Conservation (phyloP, 768 basidiomycete genomes). For the Termitomyces eurrhizus region DNA sequence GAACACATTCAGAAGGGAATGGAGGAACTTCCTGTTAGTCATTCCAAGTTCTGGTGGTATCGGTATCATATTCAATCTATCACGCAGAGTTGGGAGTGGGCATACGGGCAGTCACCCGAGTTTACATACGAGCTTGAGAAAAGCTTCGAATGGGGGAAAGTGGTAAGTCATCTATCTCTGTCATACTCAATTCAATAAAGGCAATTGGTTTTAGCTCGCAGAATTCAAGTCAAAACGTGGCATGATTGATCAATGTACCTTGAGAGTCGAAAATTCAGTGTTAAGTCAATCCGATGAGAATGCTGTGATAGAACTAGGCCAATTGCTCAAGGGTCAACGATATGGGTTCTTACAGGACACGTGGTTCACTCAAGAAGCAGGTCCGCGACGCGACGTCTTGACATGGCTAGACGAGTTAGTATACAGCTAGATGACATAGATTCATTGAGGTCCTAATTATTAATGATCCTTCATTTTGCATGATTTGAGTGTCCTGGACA, state of each 20-base stretch:
- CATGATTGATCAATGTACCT: conserved; percentile 46
- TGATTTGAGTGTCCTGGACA: background rate
- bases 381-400: conserved; percentile 15
- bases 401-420: conserved; percentile 17
- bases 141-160: conserved; percentile 49
- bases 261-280: conserved; percentile 23
- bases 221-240: conserved; percentile 64
- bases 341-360: conserved; percentile 29
- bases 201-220: conserved; percentile 30
- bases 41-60: background rate
- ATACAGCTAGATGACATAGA: conserved; percentile 5
- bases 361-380: background rate
- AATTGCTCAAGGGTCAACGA: conserved; percentile 24
- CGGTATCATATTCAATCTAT: background rate
- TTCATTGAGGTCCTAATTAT: background rate
- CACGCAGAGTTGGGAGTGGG: conserved; percentile 86
- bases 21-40: conserved; percentile 64
- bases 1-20: conserved; percentile 68
- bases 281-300: conserved; percentile 5
- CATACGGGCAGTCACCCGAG: conserved; percentile 90
- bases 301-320: conserved; percentile 8
- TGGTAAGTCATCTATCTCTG: conserved; percentile 29
- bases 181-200: background rate
- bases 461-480: background rate
- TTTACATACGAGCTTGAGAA: conserved; percentile 62